Evolutionary conservation across 371 early-diverging fungal species (phyloP), one percentile per base, ranked within the genome.

Genomic region (Rhizopus microsporus): DNA sequence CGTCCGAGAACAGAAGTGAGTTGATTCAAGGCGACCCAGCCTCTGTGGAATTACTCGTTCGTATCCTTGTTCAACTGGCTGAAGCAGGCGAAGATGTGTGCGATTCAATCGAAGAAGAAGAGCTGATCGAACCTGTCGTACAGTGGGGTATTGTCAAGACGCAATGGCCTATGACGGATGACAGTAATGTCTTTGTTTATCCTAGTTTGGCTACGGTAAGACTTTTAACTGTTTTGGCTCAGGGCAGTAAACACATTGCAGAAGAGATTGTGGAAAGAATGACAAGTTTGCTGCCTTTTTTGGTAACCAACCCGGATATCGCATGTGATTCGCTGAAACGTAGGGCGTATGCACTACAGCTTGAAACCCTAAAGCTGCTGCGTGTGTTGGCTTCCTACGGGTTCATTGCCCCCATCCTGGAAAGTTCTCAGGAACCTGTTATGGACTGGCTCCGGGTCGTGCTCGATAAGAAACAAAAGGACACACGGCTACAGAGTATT

Each of bases 371-470:
- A 35, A 72, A 76, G 48, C 43, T 82, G 13, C 59, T 80, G 43
- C 76, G 77, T 3, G 69, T 81, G 0, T 51, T 80, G 33, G 64
- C 78, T 0, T 70, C 74, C 13, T 85, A 85, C 65, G 85, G 85
- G 8, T 70, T 77, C 13, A 59, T 71, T 13, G 62, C 78, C 47
- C 75, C 77, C 15, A 68, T 77, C 0, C 56, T 78, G 17, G 62
- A 74, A 23, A 75, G 77, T 50, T 58, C 72, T 30, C 77, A 80
- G 48, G 60, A 69, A 30, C 62, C 80, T 7, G 63, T 78, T 43
- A 68, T 75, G 58, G 63, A 56, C 17, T 81, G 81, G 72, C 50
- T 83, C 1, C 69, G 67, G 16, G 60, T 69, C 2, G 68, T 61
- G 4, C 64, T 77, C 52, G 34, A 17, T 5, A 17, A 40, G 30